Evolutionary conservation across 1,284 basidiomycete species (phyloP).

Genomic region (Cryptococcus depauperatus): DNA sequence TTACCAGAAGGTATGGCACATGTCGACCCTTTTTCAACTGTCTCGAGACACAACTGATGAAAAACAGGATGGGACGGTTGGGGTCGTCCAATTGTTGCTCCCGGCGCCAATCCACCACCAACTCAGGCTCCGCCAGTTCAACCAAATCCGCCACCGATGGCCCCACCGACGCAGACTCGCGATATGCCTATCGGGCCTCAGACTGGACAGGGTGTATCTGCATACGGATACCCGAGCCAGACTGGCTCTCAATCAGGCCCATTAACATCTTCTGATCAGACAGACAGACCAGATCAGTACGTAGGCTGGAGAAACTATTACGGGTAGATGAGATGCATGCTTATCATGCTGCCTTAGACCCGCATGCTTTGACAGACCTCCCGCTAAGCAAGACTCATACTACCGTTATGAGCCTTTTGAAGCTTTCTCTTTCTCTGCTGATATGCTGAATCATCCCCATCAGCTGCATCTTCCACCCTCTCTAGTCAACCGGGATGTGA

Average conservation of each 20-base stretch:
- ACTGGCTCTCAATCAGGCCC: slow-evolving; percentile 6
- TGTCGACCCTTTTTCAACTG: too few relatives aligned
- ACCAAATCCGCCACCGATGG: neutral
- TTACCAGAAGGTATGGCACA: slow-evolving; percentile 32
- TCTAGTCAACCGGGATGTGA: slow-evolving; percentile 30
- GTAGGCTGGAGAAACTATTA: slow-evolving; percentile 28
- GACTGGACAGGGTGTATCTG: neutral
- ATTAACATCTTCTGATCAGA: slow-evolving; percentile 4
- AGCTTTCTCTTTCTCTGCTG: slow-evolving; percentile 26
- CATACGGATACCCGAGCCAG: neutral
- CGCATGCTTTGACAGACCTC: slow-evolving; percentile 30
- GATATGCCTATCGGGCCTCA: slow-evolving; percentile 13
- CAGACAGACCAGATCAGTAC: slow-evolving; percentile 34
- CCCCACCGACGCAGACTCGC: slow-evolving; percentile 5
- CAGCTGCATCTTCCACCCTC: slow-evolving; percentile 30
- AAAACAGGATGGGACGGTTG: slow-evolving; percentile 37
- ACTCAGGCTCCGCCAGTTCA: neutral
- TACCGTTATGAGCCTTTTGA: slow-evolving; percentile 34
- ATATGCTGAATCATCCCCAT: slow-evolving; percentile 25
- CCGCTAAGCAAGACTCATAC: slow-evolving; percentile 25
- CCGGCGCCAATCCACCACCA: slow-evolving; percentile 12
- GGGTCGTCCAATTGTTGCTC: slow-evolving; percentile 30
- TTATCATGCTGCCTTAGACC: slow-evolving; percentile 21
- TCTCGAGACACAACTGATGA: neutral
- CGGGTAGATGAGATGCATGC: slow-evolving; percentile 17